Conservation (phyloP, 768 basidiomycete species). For the Omphalotus guepiniiformis region DNA sequence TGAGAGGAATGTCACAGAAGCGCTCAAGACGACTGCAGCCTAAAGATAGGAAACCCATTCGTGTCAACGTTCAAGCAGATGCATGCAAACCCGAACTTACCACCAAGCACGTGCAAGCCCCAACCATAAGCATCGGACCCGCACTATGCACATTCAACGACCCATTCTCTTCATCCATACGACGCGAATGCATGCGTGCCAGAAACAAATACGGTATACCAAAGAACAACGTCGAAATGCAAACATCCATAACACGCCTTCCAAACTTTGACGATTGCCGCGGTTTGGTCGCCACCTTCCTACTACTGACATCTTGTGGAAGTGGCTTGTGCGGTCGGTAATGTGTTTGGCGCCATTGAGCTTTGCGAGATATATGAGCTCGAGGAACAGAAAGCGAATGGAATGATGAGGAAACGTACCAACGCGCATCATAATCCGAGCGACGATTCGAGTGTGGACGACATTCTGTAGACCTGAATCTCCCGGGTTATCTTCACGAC, state of each 20-base stretch:
- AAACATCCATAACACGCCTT: constrained; percentile 52
- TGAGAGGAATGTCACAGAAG: constrained; percentile 77
- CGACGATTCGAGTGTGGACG: constrained; percentile 59
- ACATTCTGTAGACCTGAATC: constrained; percentile 41
- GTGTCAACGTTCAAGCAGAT: constrained; percentile 20
- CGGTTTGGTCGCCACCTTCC: constrained; percentile 19
- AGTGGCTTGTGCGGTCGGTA: constrained; percentile 68
- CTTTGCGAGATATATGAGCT: constrained; percentile 24
- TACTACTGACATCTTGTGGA: constrained; percentile 42
- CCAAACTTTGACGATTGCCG: constrained; percentile 32
- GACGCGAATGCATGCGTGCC: constrained; percentile 41
- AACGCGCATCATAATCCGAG: constrained; percentile 65
- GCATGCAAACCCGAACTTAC: constrained; percentile 35
- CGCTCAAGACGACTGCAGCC: constrained; percentile 79
- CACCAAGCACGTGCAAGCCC: constrained; percentile 61
- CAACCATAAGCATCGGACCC: constrained; percentile 58
- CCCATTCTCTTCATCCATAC: constrained; percentile 61
- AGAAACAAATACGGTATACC: constrained; percentile 79
- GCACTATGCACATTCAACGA: constrained; percentile 32
- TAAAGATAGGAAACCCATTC: constrained; percentile 26
- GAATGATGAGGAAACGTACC: constrained; percentile 44
- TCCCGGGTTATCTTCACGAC: constrained; percentile 21
- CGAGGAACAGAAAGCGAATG: neutral
- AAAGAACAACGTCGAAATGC: constrained; percentile 62
- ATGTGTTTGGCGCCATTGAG: constrained; percentile 65